Base-by-base conservation (phyloP, 2,329 filamentous ascomycete genomes). In the Aspergillus ibericus region DNA sequence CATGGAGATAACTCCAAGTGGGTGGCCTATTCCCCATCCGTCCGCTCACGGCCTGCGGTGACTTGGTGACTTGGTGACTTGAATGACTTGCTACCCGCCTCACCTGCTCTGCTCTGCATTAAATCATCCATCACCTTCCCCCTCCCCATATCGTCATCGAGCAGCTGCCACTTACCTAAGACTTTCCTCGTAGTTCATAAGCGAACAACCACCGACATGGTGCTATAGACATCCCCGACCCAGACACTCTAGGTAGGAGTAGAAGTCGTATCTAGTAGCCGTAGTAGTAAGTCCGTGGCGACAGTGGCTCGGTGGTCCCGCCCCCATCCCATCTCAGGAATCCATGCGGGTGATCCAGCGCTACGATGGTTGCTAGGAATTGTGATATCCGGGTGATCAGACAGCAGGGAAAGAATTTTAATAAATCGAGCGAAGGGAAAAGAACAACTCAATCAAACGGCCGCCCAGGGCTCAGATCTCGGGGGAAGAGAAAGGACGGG, bases 391-490 rank as follows among this genome's bases (percentile, higher is more conserved):
- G 29, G 29, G 29, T 10, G 29, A 32, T 32, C 38, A 42, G 16
- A 16, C 38, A 42, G 38, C 18, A 42, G 18, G 5, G 18, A 49
- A 5, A 34, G 15, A 7, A 22, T 16, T 15, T 25, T 13, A 52
- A 35, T 40, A 18, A 51, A 25, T 25, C 34, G 10, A 40, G 16
- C 8, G 40, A 44, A 12, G 12, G 51, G 10, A 27, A 27, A 46
- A 40, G n/a, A 36, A 52, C n/a, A 38, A 46, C 35, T 53, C 50
- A 53, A 27, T 53, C 50, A 53, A 59, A 35, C 55, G 32, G 47
- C 42, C 34, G 50, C 49, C 52, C 44, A 58, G 56, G 55, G 52
- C 59, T 60, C 55, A 58, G 55, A 62, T 62, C 55, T 62, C 48
- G 35, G 50, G 32, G 46, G 34, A 15, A n/a, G 16, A 52, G 42